A percentile compares a stretch with the other conserved stretches of the same genome.
These are phyloP conservation scores for Botrytis deweyae DNA, from an alignment of 2,329 filamentous ascomycete genomes.

Conservation along the genomic window DNA sequence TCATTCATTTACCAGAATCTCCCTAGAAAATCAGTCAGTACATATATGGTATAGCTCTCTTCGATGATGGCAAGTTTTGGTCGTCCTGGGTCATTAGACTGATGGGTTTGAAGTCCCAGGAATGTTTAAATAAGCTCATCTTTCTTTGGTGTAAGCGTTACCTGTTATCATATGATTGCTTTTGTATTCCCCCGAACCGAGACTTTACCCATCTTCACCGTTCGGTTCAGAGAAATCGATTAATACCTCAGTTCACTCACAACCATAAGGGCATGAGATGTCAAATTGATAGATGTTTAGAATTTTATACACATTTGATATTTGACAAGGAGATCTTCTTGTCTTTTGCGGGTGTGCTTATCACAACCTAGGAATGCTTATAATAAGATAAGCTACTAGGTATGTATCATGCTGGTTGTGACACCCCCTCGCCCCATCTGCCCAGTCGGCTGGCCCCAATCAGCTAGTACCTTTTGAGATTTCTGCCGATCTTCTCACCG, in stretches of 20 bases:
- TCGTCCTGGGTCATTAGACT: not conserved
- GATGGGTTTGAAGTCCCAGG: no score
- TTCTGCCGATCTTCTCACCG: not conserved
- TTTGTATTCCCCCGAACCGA: not conserved
- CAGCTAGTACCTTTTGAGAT: not conserved
- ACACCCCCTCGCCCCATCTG: not conserved
- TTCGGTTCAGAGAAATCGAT: not conserved
- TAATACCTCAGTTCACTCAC: not conserved
- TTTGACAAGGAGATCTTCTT: not conserved
- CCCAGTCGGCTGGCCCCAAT: not conserved
- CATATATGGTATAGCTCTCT: not conserved
- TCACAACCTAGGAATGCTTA: not conserved
- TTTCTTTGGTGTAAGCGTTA: no score
- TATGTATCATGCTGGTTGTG: not conserved
- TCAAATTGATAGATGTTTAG: not conserved
- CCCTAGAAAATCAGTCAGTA: not conserved
- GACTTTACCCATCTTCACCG: not conserved
- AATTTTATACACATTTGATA: no score
- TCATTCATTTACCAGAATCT: not conserved
- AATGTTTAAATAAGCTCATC: no score
- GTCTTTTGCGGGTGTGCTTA: not conserved
- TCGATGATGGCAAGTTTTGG: not conserved
- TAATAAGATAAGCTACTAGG: not conserved
- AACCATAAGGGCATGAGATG: not conserved
- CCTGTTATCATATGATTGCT: not conserved